These are phyloP conservation scores for Pseudozyma sp. DNA, from an alignment of 1,284 basidiomycete genomes.

Conservation along the genomic window DNA sequence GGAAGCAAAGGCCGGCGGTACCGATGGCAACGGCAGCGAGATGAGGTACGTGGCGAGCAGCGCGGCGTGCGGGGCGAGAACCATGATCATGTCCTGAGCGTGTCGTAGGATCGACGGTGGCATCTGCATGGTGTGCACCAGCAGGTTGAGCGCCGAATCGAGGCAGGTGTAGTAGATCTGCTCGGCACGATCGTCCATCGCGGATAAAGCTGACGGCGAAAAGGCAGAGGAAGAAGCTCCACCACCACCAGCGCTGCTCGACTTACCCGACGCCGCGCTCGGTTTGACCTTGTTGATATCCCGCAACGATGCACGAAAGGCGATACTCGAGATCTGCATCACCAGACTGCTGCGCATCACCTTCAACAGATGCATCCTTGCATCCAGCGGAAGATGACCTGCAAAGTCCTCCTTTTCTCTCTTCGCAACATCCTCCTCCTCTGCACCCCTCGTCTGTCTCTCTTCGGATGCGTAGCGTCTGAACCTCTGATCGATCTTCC, in stretches of 20 bases:
- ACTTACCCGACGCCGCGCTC: constrained; percentile 4
- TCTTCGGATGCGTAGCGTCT: constrained; percentile 8
- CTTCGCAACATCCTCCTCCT: not conserved
- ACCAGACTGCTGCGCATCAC: constrained; percentile 48
- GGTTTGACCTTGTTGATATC: constrained; percentile 52
- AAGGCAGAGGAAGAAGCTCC: constrained; percentile 13
- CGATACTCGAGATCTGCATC: constrained; percentile 52
- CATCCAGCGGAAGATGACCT: constrained; percentile 18
- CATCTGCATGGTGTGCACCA: constrained; percentile 43
- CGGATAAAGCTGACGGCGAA: constrained; percentile 32
- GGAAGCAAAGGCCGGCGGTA: constrained; percentile 24
- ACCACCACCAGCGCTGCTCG: constrained; percentile 1
- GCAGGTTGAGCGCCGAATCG: constrained; percentile 44
- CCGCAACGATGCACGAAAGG: constrained; percentile 43
- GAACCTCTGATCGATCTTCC: constrained; percentile 41
- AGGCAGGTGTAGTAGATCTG: constrained; percentile 51
- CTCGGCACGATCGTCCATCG: constrained; percentile 45
- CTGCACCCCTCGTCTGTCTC: not conserved
- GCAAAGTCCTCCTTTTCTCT: constrained; percentile 10
- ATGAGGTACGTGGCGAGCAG: constrained; percentile 51
- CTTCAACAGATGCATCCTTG: constrained; percentile 36
- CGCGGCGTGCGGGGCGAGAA: constrained; percentile 51
- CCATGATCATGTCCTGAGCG: constrained; percentile 54
- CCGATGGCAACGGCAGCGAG: constrained; percentile 32
- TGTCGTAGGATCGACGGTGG: constrained; percentile 35